Percentiles rank a stretch among this genome's conserved stretches.
These are phyloP conservation scores for Trichoderma koningiopsis DNA, from an alignment of 2,329 filamentous ascomycete species.

Conservation along the genomic window DNA sequence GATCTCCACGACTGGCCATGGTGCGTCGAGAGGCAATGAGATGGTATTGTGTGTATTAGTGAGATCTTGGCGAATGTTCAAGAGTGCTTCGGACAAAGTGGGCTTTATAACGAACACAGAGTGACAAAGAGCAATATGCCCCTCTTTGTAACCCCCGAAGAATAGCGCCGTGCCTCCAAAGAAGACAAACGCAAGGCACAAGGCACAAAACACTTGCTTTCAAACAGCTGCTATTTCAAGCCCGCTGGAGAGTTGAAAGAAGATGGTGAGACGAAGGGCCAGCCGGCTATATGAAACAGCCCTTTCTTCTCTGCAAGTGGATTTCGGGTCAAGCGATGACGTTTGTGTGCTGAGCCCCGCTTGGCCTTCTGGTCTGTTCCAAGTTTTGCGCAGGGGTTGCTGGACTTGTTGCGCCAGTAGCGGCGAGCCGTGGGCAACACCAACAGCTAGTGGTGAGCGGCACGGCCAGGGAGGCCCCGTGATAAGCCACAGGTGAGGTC, in stretches of 20 bases:
- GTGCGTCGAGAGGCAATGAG: not conserved
- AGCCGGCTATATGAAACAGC: conserved; percentile 19
- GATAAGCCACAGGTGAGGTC: conserved; percentile 24
- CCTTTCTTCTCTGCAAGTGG: not conserved
- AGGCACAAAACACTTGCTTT: not conserved
- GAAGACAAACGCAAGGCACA: not conserved
- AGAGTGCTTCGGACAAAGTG: not conserved
- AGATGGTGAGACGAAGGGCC: not conserved
- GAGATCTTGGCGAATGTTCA: not conserved
- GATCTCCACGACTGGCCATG: conserved; percentile 35
- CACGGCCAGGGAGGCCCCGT: conserved; percentile 12
- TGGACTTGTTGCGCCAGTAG: not conserved
- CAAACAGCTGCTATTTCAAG: not conserved
- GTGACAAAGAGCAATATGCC: not conserved
- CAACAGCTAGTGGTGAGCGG: conserved; percentile 13
- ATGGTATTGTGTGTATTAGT: not conserved
- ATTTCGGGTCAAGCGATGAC: conserved; percentile 22
- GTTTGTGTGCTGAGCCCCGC: conserved; percentile 27
- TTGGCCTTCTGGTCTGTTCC: conserved; percentile 23
- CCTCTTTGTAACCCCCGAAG: not conserved
- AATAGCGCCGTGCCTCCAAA: not conserved
- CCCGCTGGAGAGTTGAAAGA: conserved; percentile 3
- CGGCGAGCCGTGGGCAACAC: not conserved
- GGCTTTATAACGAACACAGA: not conserved
- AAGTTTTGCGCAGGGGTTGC: conserved; percentile 20